Evolutionary conservation across 306 rosid species (phyloP), one percentile per base, ranked within the genome.

Genomic region (Trifolium repens): DNA sequence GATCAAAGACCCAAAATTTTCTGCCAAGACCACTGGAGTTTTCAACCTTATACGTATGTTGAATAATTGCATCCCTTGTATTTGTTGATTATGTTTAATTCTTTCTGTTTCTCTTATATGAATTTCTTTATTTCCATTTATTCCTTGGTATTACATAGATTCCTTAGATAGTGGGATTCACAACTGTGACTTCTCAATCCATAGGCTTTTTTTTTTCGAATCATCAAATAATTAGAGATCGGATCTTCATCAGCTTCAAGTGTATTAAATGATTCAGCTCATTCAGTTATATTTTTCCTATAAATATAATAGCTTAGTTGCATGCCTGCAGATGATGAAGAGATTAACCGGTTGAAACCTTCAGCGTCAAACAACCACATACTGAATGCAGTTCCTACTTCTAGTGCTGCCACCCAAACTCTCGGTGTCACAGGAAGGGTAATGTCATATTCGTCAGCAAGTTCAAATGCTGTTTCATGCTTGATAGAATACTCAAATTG

Each of bases 31-130:
- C 67, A 79, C 87, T 53, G 97, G 89, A 14, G 81, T 83, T 78
- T 94, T 94, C 85, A 91, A 81, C 77, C 97, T 94, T 82, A 61
- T 85, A 74, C 92, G 96, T 91, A 86, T 42, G 87, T 60, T 52
- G 71, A 77, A 55, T 71, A 82, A 30, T n/a, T 77, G 54, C 67
- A 58, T 63, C 40, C 8, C 39, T 22, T 49, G 49, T 42, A 27
- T 68, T 46, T 27, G 42, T 47, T 68, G 72, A 26, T 46, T 44
- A 4, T 39, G 8, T 26, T 42, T 11, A 3, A 24, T 44, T 67
- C 17, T 64, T 64, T 66, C 37, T 42, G 12, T 43, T 63, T 64
- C 17, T 37, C 32, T 17, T 37, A 9, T 37, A 63, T n/a, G 37
- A 30, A 12, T 6, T 27, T 37, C 32, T 32, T 15, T 62, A 34